phyloP scores from a whole-genome alignment of 2,329 filamentous ascomycete genomes.

The Fusarium liriodendri region DNA sequence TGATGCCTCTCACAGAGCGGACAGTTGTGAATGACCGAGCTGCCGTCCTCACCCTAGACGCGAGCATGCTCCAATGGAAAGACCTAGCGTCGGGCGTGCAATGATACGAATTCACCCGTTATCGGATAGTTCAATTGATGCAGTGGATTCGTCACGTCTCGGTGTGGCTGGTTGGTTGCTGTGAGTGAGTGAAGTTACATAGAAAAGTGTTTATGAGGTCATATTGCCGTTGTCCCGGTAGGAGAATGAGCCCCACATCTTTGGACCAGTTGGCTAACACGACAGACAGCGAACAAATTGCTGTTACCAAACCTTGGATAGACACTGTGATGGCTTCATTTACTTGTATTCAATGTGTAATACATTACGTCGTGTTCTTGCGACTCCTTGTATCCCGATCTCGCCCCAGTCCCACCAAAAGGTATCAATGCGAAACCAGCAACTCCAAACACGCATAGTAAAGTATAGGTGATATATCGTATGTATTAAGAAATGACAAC shows the following conservation, averaged over 20 bases:
- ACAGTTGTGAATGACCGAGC: conserved; percentile 18
- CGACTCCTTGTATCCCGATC: neutral
- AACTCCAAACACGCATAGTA: neutral
- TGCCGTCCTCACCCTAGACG: conserved; percentile 19
- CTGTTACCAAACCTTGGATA: too few relatives aligned
- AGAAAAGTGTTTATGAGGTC: conserved; percentile 32
- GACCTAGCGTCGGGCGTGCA: neutral
- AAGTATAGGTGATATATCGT: neutral
- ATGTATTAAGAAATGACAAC: neutral
- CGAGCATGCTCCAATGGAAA: conserved; percentile 36
- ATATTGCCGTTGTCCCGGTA: conserved; percentile 16
- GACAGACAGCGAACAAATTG: neutral
- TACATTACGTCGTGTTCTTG: conserved; percentile 23
- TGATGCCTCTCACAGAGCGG: conserved; percentile 38
- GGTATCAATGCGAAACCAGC: neutral
- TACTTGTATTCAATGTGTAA: neutral
- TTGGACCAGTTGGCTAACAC: conserved; percentile 35
- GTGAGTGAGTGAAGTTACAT: conserved; percentile 1
- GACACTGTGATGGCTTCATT: neutral
- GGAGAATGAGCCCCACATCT: conserved; percentile 23
- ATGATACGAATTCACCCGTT: neutral
- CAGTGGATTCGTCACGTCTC: neutral
- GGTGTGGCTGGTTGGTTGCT: neutral
- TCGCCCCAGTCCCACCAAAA: neutral
- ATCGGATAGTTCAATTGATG: neutral